phyloP scores from a whole-genome alignment of 495 filamentous ascomycete genomes.

The Aspergillus egyptiacus region DNA sequence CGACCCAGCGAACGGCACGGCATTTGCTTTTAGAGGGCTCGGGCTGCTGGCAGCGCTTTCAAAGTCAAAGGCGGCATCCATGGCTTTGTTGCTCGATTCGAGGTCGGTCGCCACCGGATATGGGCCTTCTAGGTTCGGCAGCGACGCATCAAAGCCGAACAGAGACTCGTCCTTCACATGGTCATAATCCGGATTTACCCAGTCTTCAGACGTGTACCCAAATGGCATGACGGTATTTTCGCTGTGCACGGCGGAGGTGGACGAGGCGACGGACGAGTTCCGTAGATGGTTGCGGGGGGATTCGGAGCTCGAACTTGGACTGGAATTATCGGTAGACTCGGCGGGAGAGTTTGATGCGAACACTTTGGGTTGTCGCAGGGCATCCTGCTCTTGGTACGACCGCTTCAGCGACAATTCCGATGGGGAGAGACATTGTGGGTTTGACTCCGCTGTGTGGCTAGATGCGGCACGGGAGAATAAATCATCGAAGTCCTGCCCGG shows the following conservation, averaged over 20 bases:
- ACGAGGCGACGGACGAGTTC: slow-evolving; percentile 36
- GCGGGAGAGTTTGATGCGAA: slow-evolving; percentile 38
- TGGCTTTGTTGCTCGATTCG: slow-evolving; percentile 53
- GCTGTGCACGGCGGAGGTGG: slow-evolving; percentile 37
- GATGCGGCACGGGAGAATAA: slow-evolving; percentile 33
- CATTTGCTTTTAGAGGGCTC: slow-evolving; percentile 41
- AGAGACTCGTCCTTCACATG: slow-evolving; percentile 37
- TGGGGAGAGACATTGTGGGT: slow-evolving; percentile 28
- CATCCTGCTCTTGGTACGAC: slow-evolving; percentile 29
- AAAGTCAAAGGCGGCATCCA: slow-evolving; percentile 65
- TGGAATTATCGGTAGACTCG: slow-evolving; percentile 40
- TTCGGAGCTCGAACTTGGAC: slow-evolving; percentile 40
- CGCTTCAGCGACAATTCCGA: slow-evolving; percentile 27
- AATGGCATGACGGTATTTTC: slow-evolving; percentile 34
- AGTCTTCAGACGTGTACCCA: slow-evolving; percentile 34
- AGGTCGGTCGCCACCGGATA: slow-evolving; percentile 39
- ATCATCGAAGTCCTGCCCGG: slow-evolving; percentile 42
- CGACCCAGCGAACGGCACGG: slow-evolving; percentile 19
- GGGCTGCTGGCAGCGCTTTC: slow-evolving; percentile 65
- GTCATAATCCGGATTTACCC: slow-evolving; percentile 36
- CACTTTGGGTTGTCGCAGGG: slow-evolving; percentile 31
- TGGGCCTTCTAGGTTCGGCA: slow-evolving; percentile 27
- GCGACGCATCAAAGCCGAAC: slow-evolving; percentile 36
- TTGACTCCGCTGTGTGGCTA: slow-evolving; percentile 25
- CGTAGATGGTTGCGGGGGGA: slow-evolving; percentile 40